These are phyloP conservation scores for Ogataea henricii DNA, from an alignment of 805 yeast genomes.

Conservation along the genomic window DNA sequence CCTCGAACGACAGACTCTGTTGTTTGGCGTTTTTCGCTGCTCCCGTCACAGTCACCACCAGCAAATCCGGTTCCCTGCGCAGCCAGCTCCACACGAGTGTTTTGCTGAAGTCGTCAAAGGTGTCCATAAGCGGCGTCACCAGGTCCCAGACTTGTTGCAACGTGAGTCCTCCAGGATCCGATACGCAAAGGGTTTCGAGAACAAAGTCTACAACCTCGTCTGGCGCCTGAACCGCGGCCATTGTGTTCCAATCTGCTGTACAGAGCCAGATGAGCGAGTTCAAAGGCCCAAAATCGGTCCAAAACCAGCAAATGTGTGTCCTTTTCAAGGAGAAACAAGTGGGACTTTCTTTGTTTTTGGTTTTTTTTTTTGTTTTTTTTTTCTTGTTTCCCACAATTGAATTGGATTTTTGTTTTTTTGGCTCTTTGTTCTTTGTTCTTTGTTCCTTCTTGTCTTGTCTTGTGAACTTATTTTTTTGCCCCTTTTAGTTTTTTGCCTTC, in stretches of 20 bases:
- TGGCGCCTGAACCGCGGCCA: constrained; percentile 28
- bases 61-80: constrained; percentile 28
- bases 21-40: background rate
- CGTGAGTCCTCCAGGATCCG: constrained; percentile 36
- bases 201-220: constrained; percentile 37
- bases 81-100: constrained; percentile 42
- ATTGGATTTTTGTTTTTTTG: no score
- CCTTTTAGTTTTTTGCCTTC: no score
- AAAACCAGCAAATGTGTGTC: no score
- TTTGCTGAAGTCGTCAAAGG: constrained; percentile 36
- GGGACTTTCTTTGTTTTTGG: background rate
- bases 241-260: no score
- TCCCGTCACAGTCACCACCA: constrained; percentile 13
- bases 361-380: background rate
- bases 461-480: no score
- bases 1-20: background rate
- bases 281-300: no score
- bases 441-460: no score
- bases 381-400: background rate
- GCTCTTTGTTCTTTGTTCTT: no score
- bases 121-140: constrained; percentile 16
- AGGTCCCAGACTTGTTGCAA: constrained; percentile 38
- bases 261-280: no score
- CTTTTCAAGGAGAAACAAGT: background rate
- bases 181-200: constrained; percentile 39